These are phyloP conservation scores for Bryum argenteum DNA, from an alignment of 225 moss, liverwort and hornwort species.

Conservation along the genomic window DNA sequence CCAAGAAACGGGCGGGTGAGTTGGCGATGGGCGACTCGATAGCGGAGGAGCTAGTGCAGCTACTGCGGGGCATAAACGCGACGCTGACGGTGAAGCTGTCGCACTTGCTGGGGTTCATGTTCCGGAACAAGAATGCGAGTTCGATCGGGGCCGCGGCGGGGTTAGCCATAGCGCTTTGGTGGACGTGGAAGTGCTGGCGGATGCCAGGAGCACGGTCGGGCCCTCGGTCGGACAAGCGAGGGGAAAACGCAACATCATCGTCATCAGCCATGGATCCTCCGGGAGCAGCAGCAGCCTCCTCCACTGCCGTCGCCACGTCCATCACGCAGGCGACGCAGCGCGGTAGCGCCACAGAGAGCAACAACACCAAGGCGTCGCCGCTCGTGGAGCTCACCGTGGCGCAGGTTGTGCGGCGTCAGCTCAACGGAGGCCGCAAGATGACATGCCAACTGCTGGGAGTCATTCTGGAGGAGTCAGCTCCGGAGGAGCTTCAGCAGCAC, in stretches of 20 bases:
- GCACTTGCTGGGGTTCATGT: conserved; percentile 71
- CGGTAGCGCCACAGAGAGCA: conserved; percentile 57
- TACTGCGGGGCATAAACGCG: conserved; percentile 79
- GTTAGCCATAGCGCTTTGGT: conserved; percentile 80
- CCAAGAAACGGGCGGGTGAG: conserved; percentile 38
- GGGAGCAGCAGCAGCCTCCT: conserved; percentile 24
- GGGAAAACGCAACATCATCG: conserved; percentile 38
- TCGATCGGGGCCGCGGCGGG: conserved; percentile 84
- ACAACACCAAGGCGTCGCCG: neutral
- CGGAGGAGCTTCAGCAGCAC: conserved; percentile 85
- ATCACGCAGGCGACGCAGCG: conserved; percentile 74
- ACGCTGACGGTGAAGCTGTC: conserved; percentile 84
- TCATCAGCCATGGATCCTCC: conserved; percentile 50
- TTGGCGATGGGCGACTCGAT: conserved; percentile 79
- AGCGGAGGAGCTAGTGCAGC: conserved; percentile 89
- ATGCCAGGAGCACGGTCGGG: conserved; percentile 53
- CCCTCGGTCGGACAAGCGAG: conserved; percentile 61
- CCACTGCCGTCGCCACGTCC: conserved; percentile 72
- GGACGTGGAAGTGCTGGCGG: conserved; percentile 81
- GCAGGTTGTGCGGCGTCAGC: conserved; percentile 75
- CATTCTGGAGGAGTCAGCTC: conserved; percentile 62
- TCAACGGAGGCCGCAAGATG: conserved; percentile 90
- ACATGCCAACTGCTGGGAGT: conserved; percentile 76
- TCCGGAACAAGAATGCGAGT: conserved; percentile 77
- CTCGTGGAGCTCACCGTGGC: conserved; percentile 52